Conservation (phyloP, 768 basidiomycete species). For the Boletus rufocinnamomeus region DNA sequence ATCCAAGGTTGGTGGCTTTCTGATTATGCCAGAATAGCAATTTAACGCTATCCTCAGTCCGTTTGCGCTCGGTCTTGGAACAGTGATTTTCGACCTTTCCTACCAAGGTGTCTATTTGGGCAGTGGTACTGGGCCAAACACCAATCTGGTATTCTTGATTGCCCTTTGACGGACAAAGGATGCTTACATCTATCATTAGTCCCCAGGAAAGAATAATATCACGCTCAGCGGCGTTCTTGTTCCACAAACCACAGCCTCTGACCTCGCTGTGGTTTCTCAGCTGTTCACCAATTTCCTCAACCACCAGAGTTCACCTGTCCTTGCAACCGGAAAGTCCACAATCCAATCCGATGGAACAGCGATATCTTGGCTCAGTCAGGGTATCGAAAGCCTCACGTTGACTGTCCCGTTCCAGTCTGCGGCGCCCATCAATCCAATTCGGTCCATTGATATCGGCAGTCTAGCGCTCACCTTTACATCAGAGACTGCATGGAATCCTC, state of each 20-base stretch:
- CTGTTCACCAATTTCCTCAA: slow-evolving; percentile 77
- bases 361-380: slow-evolving; percentile 68
- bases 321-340: slow-evolving; percentile 62
- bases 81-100: slow-evolving; percentile 59
- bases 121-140: slow-evolving; percentile 51
- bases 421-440: slow-evolving; percentile 61
- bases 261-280: slow-evolving; percentile 53
- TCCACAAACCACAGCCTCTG: slow-evolving; percentile 47
- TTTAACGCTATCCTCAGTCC: slow-evolving; percentile 43
- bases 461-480: slow-evolving; percentile 58
- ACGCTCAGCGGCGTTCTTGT: slow-evolving; percentile 58
- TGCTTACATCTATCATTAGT: slow-evolving; percentile 33
- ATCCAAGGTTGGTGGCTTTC: slow-evolving; percentile 48
- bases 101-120: slow-evolving; percentile 62
- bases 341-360: slow-evolving; percentile 53
- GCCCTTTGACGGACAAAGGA: background rate
- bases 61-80: slow-evolving; percentile 69
- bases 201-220: slow-evolving; percentile 57
- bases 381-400: slow-evolving; percentile 56
- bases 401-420: slow-evolving; percentile 60
- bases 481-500: slow-evolving; percentile 56
- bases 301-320: slow-evolving; percentile 54
- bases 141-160: slow-evolving; percentile 45
- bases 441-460: slow-evolving; percentile 60
- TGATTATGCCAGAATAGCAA: background rate